Evolutionary conservation across 2,329 filamentous ascomycete genomes (phyloP), one percentile per base, ranked within the genome.

Genomic region (Didymella glomerata): DNA sequence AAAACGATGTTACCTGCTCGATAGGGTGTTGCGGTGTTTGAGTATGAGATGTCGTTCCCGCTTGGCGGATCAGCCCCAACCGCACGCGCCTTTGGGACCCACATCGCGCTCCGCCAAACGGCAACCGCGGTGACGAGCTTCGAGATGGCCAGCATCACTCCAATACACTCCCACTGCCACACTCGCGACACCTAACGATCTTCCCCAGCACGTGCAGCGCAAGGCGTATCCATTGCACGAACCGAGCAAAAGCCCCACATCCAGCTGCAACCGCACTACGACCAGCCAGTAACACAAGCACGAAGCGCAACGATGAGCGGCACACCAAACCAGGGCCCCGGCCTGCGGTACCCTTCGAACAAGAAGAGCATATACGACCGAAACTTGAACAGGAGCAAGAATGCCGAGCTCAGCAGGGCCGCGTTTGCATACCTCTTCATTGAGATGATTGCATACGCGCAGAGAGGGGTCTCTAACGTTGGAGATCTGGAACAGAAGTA

Each of bases 281-380:
- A 47, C 22, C 24, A 25, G 25, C 18, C 48, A 28, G 54, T 32
- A 40, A 20, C 61, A 50, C 54, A 60, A 48, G 61, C 55, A 27
- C 66, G 54, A 50, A 62, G 54, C 57, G 55, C 53, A 57, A 54
- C 66, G 8, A 73, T 73, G 69, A 72, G 67, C 59, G 66, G 66
- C 42, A 70, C 62, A 53, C 54, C 60, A 42, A 63, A 57, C 46
- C 68, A 66, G 64, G 69, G 63, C 50, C 46, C 69, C 13, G 89
- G 91, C 25, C 88, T 99, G 62, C 91, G 93, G 68, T 92, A 96
- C 73, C 94, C 95, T 47, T 91, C 91, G 56, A 96, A 88, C 78
- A 92, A 93, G 81, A 98, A 98, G 82, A 97, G 93, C 65, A 98
- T 99, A 81, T 99, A 98, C 83, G 93, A 97, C 83, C 87, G 95